phyloP scores from a whole-genome alignment of 805 yeast genomes.

The Wickerhamiella sorbophila region DNA sequence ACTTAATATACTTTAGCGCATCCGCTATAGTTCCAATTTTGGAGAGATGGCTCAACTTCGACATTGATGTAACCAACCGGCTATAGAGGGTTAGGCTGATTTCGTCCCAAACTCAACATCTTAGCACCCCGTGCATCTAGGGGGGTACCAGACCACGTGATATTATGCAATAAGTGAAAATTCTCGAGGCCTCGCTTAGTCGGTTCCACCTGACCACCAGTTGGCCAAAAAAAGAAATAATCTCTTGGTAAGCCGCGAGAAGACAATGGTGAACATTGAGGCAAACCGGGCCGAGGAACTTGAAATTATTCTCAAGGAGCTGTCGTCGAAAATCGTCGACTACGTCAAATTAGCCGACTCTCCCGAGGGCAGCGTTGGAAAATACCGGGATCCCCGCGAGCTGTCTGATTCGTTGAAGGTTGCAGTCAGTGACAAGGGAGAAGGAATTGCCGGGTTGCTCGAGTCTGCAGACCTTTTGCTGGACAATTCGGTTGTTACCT shows the following conservation, averaged over 20 bases:
- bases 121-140: too few relatives aligned
- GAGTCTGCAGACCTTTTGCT: slow-evolving; percentile 41
- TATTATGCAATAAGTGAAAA: too few relatives aligned
- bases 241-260: too few relatives aligned
- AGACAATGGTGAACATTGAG: slow-evolving; percentile 26
- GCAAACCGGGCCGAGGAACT: slow-evolving; percentile 40
- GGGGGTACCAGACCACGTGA: too few relatives aligned
- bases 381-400: slow-evolving; percentile 29
- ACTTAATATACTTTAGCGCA: slow-evolving; percentile 15
- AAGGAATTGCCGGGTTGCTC: slow-evolving; percentile 33
- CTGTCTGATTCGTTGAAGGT: slow-evolving; percentile 28
- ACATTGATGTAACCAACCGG: too few relatives aligned
- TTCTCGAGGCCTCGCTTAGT: too few relatives aligned
- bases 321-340: slow-evolving; percentile 37
- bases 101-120: too few relatives aligned
- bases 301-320: slow-evolving; percentile 36
- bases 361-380: slow-evolving; percentile 36
- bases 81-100: too few relatives aligned
- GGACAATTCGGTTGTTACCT: slow-evolving; percentile 59
- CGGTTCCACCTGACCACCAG: too few relatives aligned
- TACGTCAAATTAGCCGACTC: slow-evolving; percentile 40
- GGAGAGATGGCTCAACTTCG: neutral
- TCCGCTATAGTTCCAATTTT: slow-evolving; percentile 14
- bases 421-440: slow-evolving; percentile 28
- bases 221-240: too few relatives aligned